phyloP scores from a whole-genome alignment of 1,284 basidiomycete genomes.

The Irpex sp. region DNA sequence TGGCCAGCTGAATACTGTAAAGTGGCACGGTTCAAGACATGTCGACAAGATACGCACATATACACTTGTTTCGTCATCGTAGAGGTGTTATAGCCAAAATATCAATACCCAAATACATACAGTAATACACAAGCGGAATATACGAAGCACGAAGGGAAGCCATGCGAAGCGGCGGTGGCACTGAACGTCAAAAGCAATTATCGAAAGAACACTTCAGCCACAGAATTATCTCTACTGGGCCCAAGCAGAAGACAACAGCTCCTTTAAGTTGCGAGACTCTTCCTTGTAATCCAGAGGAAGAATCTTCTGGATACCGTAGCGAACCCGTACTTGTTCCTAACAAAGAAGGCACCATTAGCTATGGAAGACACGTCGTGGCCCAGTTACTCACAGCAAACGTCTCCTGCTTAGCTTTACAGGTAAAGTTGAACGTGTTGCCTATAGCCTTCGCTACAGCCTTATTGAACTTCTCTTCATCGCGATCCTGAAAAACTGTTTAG shows the following conservation, averaged over 20 bases:
- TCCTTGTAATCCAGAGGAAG: conserved; percentile 67
- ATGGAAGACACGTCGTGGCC: not conserved
- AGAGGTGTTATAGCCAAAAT: not conserved
- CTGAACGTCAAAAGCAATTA: too few relatives aligned
- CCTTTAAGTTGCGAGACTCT: conserved; percentile 62
- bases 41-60: not conserved
- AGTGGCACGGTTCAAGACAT: not conserved
- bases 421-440: conserved; percentile 79
- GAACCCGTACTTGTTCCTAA: conserved; percentile 75
- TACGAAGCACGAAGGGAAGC: too few relatives aligned
- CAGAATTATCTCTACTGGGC: conserved; percentile 24
- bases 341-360: not conserved
- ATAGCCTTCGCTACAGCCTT: conserved; percentile 62
- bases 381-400: conserved; percentile 69
- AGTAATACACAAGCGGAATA: not conserved
- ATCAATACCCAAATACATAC: not conserved
- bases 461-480: conserved; percentile 63
- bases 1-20: not conserved
- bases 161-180: too few relatives aligned
- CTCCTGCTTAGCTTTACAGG: conserved; percentile 86
- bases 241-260: conserved; percentile 43
- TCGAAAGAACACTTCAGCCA: not conserved
- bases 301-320: conserved; percentile 78
- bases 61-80: not conserved
- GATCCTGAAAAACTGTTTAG: conserved; percentile 41